phyloP scores from a whole-genome alignment of 1,139 yeast species.

The Kurtzmaniella quercitrusa region DNA sequence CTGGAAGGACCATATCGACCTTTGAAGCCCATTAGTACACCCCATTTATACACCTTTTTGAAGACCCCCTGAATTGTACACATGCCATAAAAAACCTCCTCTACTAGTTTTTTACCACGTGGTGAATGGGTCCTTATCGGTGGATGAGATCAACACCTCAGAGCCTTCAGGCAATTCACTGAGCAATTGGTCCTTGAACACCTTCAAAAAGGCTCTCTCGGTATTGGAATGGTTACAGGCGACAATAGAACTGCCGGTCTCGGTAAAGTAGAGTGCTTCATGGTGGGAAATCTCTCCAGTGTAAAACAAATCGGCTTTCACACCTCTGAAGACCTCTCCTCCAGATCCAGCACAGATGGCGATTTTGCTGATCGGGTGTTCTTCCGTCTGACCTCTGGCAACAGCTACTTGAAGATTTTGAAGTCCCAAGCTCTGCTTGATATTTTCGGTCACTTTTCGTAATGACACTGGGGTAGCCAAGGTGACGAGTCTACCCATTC shows the following conservation, averaged over 20 bases:
- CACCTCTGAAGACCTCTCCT: slow-evolving; percentile 58
- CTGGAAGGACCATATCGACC: no score
- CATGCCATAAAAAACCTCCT: no score
- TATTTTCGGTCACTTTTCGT: slow-evolving; percentile 40
- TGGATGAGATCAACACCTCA: slow-evolving; percentile 43
- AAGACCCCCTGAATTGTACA: no score
- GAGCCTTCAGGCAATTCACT: slow-evolving; percentile 39
- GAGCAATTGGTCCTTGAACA: slow-evolving; percentile 46
- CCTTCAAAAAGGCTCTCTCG: slow-evolving; percentile 74
- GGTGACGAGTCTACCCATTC: slow-evolving; percentile 76
- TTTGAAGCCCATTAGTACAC: no score
- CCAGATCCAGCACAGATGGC: slow-evolving; percentile 98
- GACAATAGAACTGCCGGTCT: slow-evolving; percentile 69
- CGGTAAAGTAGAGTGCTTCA: slow-evolving; percentile 70
- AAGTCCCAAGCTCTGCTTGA: slow-evolving; percentile 54
- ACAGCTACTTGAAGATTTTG: slow-evolving; percentile 61
- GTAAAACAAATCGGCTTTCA: slow-evolving; percentile 68
- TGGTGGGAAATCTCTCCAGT: slow-evolving; percentile 97
- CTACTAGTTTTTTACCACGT: slow-evolving; percentile 20
- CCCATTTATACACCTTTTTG: no score
- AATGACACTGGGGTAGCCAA: slow-evolving; percentile 44
- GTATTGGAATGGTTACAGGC: slow-evolving; percentile 88
- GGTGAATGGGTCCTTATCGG: slow-evolving; percentile 56
- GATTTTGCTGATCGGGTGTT: slow-evolving; percentile 40
- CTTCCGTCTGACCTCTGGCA: slow-evolving; percentile 26